phyloP scores from a whole-genome alignment of 805 yeast species.

The Scheffersomyces stipitis region DNA sequence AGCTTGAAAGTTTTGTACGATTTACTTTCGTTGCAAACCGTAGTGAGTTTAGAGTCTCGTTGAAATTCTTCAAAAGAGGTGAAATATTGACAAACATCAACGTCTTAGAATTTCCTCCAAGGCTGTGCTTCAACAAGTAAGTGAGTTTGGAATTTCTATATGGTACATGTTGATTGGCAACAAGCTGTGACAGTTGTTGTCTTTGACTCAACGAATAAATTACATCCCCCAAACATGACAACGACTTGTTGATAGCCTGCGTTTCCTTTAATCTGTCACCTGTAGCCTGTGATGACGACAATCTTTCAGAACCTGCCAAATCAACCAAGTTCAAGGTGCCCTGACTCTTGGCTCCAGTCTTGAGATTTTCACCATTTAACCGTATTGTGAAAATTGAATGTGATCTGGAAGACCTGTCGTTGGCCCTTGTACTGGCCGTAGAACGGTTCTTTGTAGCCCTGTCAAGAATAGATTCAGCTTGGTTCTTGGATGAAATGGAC shows the following conservation, averaged over 20 bases:
- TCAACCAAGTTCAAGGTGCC: conserved; percentile 83
- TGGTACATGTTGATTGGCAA: conserved; percentile 51
- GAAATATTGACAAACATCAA: conserved; percentile 91
- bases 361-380: conserved; percentile 52
- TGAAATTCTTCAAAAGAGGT: conserved; percentile 58
- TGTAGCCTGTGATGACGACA: conserved; percentile 68
- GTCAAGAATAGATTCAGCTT: conserved; percentile 50
- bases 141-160: conserved; percentile 76
- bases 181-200: conserved; percentile 11
- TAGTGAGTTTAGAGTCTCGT: conserved; percentile 80
- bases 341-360: conserved; percentile 44
- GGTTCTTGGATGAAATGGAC: conserved; percentile 43
- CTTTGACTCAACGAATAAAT: conserved; percentile 61
- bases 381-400: conserved; percentile 77
- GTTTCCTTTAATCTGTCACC: conserved; percentile 87
- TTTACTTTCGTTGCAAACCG: conserved; percentile 88
- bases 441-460: conserved; percentile 63
- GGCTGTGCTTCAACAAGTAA: conserved; percentile 76
- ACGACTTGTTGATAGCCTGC: conserved; percentile 81
- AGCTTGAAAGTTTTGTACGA: conserved; percentile 37
- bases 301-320: conserved; percentile 91
- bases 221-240: conserved; percentile 88
- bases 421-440: conserved; percentile 79
- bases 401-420: conserved; percentile 86
- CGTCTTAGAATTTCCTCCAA: conserved; percentile 84